Percentiles rank a stretch among this genome's conserved stretches.
These are phyloP conservation scores for Saccharomyces paradoxus DNA, from an alignment of 805 yeast species.

Conservation along the genomic window DNA sequence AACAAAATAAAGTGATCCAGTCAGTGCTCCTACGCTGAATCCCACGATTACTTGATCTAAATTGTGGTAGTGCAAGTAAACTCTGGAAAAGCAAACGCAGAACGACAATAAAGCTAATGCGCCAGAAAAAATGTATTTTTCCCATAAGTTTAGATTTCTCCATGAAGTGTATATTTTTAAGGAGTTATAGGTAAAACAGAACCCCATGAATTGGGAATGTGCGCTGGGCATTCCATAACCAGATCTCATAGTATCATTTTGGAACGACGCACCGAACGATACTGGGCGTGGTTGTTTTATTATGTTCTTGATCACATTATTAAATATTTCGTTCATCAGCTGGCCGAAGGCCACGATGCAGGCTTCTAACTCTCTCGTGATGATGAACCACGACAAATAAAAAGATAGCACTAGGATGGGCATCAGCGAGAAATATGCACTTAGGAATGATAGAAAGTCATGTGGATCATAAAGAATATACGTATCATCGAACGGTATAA, in stretches of 20 bases:
- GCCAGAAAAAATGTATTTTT: slow-evolving; percentile 28
- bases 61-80: slow-evolving; percentile 73
- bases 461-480: slow-evolving; percentile 69
- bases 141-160: slow-evolving; percentile 29
- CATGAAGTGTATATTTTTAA: slow-evolving; percentile 36
- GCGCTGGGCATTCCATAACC: slow-evolving; percentile 97
- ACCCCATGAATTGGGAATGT: slow-evolving; percentile 93
- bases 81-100: slow-evolving; percentile 58
- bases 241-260: slow-evolving; percentile 38
- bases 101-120: slow-evolving; percentile 24
- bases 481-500: slow-evolving; percentile 75
- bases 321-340: slow-evolving; percentile 63
- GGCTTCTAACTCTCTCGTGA: slow-evolving; percentile 79
- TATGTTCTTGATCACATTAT: slow-evolving; percentile 55
- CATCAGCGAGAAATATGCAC: slow-evolving; percentile 67
- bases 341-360: slow-evolving; percentile 81
- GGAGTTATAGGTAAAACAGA: slow-evolving; percentile 50
- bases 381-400: slow-evolving; percentile 74
- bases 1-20: slow-evolving; percentile 53
- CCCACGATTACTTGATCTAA: slow-evolving; percentile 70
- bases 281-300: slow-evolving; percentile 70
- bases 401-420: slow-evolving; percentile 76
- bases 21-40: slow-evolving; percentile 45
- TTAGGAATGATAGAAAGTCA: slow-evolving; percentile 48
- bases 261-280: slow-evolving; percentile 30